Evolutionary conservation across 2,329 filamentous ascomycete genomes (phyloP).

Genomic region (Exophiala xenobiotica): DNA sequence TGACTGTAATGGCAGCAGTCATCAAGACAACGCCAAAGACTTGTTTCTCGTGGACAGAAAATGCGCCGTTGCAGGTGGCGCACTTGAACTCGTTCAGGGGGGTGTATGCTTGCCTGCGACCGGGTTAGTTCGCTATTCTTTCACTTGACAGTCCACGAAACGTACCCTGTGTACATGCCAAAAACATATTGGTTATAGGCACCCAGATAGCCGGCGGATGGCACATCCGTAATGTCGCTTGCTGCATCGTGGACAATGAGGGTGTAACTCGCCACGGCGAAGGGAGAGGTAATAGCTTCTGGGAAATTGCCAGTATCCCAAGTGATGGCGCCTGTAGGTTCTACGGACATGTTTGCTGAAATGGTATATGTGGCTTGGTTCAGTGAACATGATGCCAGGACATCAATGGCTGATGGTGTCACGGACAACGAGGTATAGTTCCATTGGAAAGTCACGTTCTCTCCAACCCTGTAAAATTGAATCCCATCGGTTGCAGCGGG

Average conservation of each 20-base stretch:
- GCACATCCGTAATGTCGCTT: slow-evolving; percentile 51
- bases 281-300: slow-evolving; percentile 48
- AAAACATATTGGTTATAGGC: slow-evolving; percentile 56
- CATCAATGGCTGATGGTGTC: slow-evolving; percentile 59
- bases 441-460: slow-evolving; percentile 64
- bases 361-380: slow-evolving; percentile 64
- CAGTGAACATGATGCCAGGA: slow-evolving; percentile 60
- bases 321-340: slow-evolving; percentile 52
- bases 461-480: slow-evolving; percentile 64
- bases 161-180: slow-evolving; percentile 59
- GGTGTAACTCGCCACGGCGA: slow-evolving; percentile 63
- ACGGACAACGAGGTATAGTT: slow-evolving; percentile 63
- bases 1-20: slow-evolving; percentile 56
- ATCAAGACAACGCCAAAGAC: slow-evolving; percentile 56
- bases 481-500: slow-evolving; percentile 51
- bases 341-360: slow-evolving; percentile 56
- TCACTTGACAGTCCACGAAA: neutral
- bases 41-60: slow-evolving; percentile 54
- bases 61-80: slow-evolving; percentile 55
- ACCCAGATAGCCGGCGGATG: slow-evolving; percentile 56
- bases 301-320: slow-evolving; percentile 63
- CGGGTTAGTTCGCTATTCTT: slow-evolving; percentile 30
- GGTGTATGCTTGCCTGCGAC: slow-evolving; percentile 29
- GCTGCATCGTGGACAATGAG: slow-evolving; percentile 61
- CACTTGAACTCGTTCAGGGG: slow-evolving; percentile 51